These are phyloP conservation scores for Rhizodiscina lignyota DNA, from an alignment of 495 filamentous ascomycete genomes.

Conservation along the genomic window DNA sequence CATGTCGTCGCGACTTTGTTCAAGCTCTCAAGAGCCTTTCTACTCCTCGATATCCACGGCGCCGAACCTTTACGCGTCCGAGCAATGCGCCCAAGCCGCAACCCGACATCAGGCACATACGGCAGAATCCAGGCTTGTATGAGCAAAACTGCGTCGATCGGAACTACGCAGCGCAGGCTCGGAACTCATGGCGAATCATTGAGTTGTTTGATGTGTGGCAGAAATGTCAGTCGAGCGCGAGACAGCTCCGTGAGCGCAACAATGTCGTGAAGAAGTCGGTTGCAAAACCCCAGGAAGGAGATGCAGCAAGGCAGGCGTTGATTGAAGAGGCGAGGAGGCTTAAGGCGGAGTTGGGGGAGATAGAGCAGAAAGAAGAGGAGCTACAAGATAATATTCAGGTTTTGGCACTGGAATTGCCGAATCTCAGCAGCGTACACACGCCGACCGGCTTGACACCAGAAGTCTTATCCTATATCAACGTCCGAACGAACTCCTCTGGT, in stretches of 20 bases:
- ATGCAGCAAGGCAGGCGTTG: slow-evolving; percentile 25
- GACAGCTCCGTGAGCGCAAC: slow-evolving; percentile 36
- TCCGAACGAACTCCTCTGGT: slow-evolving; percentile 23
- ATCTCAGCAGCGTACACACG: slow-evolving; percentile 61
- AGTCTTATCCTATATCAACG: slow-evolving; percentile 21
- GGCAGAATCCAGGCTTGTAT: slow-evolving; percentile 62
- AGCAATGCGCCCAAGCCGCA: slow-evolving; percentile 51
- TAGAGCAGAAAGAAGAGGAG: slow-evolving; percentile 40
- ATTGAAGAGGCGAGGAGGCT: slow-evolving; percentile 50
- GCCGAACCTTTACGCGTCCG: neutral
- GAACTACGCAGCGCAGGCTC: slow-evolving; percentile 56
- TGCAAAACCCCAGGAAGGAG: slow-evolving; percentile 1
- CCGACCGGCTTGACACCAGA: slow-evolving; percentile 48
- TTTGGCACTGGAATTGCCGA: slow-evolving; percentile 69
- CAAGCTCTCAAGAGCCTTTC: too few relatives aligned
- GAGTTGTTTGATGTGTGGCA: slow-evolving; percentile 51
- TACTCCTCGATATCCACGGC: too few relatives aligned
- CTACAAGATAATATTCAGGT: slow-evolving; percentile 51
- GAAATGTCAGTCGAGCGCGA: slow-evolving; percentile 32
- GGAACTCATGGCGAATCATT: slow-evolving; percentile 52
- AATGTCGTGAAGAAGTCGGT: slow-evolving; percentile 26
- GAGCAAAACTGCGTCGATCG: slow-evolving; percentile 65
- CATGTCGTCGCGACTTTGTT: too few relatives aligned
- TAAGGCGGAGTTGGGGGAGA: slow-evolving; percentile 44
- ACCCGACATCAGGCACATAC: slow-evolving; percentile 78